Evolutionary conservation across 352 stramenopile species (phyloP), one percentile per base, ranked within the genome.

Genomic region (Phytophthora syringae): DNA sequence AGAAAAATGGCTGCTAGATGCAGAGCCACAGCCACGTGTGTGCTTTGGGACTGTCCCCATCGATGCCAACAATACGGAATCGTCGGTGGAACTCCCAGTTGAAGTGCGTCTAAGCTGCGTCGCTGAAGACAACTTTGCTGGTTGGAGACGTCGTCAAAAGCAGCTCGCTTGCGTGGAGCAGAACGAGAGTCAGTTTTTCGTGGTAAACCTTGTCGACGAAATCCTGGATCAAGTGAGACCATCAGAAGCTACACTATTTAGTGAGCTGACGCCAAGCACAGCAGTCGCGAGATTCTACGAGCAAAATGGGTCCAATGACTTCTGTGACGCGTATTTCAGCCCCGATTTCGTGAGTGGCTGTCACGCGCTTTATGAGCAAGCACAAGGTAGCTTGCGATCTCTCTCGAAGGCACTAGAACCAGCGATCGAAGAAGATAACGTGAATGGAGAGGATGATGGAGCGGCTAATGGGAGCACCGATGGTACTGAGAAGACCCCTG

Each of bases 1-100:
- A 5, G 87, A 93, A 49, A 84, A 86, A 28, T 95, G 87, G 87
- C 32, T 86, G 12, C 55, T 95, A 3, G 76, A 87, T 30, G 67
- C 86, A 16, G 76, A 93, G 39, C 84, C 83, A 7, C 69, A 61
- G 7, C 60, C 75, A n/a, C 37, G 47, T 1, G 50, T 77, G 27
- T 39, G 24, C 25, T 68, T 71, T 9, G 60, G 56, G 1, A 21
- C 18, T 32, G 27, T 10, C 18, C 10, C 25, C 45, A 7, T 50
- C 6, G 34, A 53, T 27, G 12, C 27, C 36, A 45, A 66, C 1
- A 20, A 22, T 6, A 36, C 44, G 4, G 44, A 40, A 21, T 58
- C 16, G 45, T 34, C 37, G 22, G 52, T 5, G 5, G 27, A 55
- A 13, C 25, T 77, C 16, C 60, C 61, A 9, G 15, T 80, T 34